A percentile compares a stretch with the other conserved stretches of the same genome.
These are phyloP conservation scores for Pachysandra terminalis DNA, from an alignment of 164 flowering plant species.

Conservation along the genomic window DNA sequence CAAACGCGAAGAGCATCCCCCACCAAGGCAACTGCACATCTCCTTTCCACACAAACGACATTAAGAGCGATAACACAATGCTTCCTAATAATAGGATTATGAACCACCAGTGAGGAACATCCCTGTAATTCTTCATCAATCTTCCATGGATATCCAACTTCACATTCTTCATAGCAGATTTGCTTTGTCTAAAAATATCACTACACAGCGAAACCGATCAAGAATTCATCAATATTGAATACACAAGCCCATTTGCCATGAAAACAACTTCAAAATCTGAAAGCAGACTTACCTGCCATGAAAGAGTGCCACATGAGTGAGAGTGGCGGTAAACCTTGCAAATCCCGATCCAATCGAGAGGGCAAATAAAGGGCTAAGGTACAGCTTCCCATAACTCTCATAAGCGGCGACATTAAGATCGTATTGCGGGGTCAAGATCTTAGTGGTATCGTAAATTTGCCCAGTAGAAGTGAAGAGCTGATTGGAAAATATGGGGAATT, in stretches of 20 bases:
- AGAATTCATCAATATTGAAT: no score
- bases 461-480: slow-evolving; percentile 69
- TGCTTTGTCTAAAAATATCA: slow-evolving; percentile 75
- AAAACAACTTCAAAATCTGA: neutral
- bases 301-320: slow-evolving; percentile 82
- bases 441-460: slow-evolving; percentile 66
- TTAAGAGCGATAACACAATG: neutral
- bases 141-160: slow-evolving; percentile 76
- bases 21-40: slow-evolving; percentile 91
- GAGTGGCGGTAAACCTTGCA: slow-evolving; percentile 81
- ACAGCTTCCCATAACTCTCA: slow-evolving; percentile 71
- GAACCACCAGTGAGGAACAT: slow-evolving; percentile 3
- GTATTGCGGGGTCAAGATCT: slow-evolving; percentile 73
- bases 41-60: slow-evolving; percentile 45
- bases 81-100: neutral
- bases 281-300: slow-evolving; percentile 63
- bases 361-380: slow-evolving; percentile 86
- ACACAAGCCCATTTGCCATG: no score
- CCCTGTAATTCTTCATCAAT: slow-evolving; percentile 51
- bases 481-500: slow-evolving; percentile 85
- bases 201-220: slow-evolving; percentile 40
- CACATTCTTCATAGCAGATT: slow-evolving; percentile 53
- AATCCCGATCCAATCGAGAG: slow-evolving; percentile 92
- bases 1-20: slow-evolving; percentile 87
- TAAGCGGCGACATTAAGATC: slow-evolving; percentile 74